Percentiles rank a stretch among this genome's conserved stretches.
phyloP scores from a whole-genome alignment of 495 filamentous ascomycete species.

The Lasiosphaeriaceae sp. region DNA sequence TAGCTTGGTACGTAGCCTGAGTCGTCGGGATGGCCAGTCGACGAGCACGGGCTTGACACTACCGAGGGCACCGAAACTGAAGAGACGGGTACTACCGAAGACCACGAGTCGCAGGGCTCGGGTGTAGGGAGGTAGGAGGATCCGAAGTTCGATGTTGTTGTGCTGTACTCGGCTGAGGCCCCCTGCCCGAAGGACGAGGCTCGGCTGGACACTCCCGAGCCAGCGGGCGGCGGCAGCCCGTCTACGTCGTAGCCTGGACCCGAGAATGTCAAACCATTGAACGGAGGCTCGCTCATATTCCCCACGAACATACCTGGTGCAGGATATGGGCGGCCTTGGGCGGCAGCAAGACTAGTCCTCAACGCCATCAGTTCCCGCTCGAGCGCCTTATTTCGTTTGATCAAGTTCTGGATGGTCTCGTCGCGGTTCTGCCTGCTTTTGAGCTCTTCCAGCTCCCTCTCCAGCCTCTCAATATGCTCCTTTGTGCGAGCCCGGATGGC shows the following conservation, averaged over 20 bases:
- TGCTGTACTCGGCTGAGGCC: slow-evolving; percentile 15
- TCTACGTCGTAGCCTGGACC: slow-evolving; percentile 17
- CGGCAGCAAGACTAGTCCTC: slow-evolving; percentile 25
- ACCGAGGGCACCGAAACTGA: slow-evolving; percentile 29
- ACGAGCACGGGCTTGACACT: slow-evolving; percentile 41
- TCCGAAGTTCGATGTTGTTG: slow-evolving; percentile 12
- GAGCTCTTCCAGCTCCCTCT: slow-evolving; percentile 63
- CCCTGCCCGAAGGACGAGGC: slow-evolving; percentile 10
- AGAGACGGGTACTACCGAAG: slow-evolving; percentile 22
- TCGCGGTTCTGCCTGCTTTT: slow-evolving; percentile 31
- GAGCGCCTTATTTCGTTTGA: slow-evolving; percentile 35
- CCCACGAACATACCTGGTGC: slow-evolving; percentile 16
- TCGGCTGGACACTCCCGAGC: slow-evolving; percentile 14
- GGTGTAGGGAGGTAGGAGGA: slow-evolving; percentile 31
- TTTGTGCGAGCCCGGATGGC: slow-evolving; percentile 82
- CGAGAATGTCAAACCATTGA: slow-evolving; percentile 6
- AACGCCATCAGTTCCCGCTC: slow-evolving; percentile 33
- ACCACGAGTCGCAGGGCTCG: slow-evolving; percentile 35
- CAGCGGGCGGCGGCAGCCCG: slow-evolving; percentile 6
- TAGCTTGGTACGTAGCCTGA: slow-evolving; percentile 34
- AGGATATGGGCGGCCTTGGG: slow-evolving; percentile 16
- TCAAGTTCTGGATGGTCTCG: slow-evolving; percentile 30
- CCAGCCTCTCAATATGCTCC: slow-evolving; percentile 71
- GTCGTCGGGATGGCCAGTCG: slow-evolving; percentile 35
- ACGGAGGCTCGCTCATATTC: slow-evolving; percentile 2